Percentiles rank a stretch among this genome's conserved stretches.
These are phyloP conservation scores for Alisma plantagoaquatica DNA, from an alignment of 106 monocot genomes.

Conservation along the genomic window DNA sequence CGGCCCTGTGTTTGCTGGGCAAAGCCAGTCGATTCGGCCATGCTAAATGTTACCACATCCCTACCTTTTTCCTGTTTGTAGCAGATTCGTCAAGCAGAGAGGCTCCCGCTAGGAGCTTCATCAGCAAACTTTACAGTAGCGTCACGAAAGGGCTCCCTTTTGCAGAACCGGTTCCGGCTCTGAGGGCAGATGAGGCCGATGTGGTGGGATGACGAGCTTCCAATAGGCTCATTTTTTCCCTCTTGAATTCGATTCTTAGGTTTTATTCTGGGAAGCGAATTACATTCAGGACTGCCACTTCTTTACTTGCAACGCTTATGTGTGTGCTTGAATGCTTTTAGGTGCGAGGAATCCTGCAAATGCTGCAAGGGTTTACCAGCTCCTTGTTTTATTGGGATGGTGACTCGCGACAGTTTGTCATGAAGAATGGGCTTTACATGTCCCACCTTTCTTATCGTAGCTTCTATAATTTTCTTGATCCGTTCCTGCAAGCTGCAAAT, in stretches of 20 bases:
- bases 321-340: constrained; percentile 10
- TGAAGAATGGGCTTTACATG: constrained; percentile 46
- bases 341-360: constrained; percentile 55
- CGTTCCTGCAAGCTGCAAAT: constrained; percentile 54
- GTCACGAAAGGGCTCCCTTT: constrained; percentile 63
- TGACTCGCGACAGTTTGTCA: constrained; percentile 15
- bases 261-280: neutral
- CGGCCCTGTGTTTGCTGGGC: too few relatives aligned
- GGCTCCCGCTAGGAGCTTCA: constrained; percentile 56
- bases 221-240: neutral
- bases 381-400: constrained; percentile 60
- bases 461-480: constrained; percentile 32
- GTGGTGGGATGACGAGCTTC: constrained; percentile 29
- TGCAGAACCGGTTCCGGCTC: constrained; percentile 31
- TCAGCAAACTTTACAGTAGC: constrained; percentile 55
- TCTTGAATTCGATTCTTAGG: neutral
- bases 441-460: constrained; percentile 64
- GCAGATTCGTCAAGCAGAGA: too few relatives aligned
- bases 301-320: too few relatives aligned
- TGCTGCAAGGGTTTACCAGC: constrained; percentile 83
- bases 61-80: too few relatives aligned
- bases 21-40: too few relatives aligned
- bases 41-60: too few relatives aligned
- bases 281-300: neutral
- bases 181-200: constrained; percentile 52